Percentiles rank a stretch among this genome's conserved stretches.
phyloP scores from a whole-genome alignment of 805 yeast species.

The Yamadazyma ubonensis region DNA sequence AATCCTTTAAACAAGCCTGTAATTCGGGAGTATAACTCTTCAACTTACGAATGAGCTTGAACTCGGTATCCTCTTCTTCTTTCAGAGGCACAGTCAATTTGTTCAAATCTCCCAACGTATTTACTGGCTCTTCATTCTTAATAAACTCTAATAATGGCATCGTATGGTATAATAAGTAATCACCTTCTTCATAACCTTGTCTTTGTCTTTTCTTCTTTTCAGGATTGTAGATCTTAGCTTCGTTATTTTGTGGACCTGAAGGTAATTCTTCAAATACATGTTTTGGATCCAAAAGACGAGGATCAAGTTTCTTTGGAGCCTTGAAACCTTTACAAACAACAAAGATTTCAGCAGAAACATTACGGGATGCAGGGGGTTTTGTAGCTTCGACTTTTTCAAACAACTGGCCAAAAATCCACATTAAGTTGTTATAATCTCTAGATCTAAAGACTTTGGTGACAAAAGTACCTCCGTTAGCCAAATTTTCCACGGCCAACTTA shows the following conservation, averaged over 20 bases:
- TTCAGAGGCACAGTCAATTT: slow-evolving; percentile 57
- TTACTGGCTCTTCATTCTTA: slow-evolving; percentile 78
- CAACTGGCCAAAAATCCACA: slow-evolving; percentile 97
- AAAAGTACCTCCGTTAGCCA: slow-evolving; percentile 89
- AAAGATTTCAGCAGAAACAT: slow-evolving; percentile 97
- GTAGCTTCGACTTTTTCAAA: slow-evolving; percentile 98
- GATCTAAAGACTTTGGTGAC: slow-evolving; percentile 97
- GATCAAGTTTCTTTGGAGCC: slow-evolving; percentile 94
- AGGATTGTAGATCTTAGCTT: slow-evolving; percentile 92
- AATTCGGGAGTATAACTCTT: slow-evolving; percentile 79
- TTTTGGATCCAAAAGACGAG: slow-evolving; percentile 84
- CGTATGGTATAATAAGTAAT: slow-evolving; percentile 67
- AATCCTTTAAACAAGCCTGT: slow-evolving; percentile 80
- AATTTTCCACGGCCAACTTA: slow-evolving; percentile 89
- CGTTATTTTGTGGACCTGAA: slow-evolving; percentile 67
- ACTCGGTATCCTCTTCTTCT: slow-evolving; percentile 53
- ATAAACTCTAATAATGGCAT: slow-evolving; percentile 79
- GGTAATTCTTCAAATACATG: slow-evolving; percentile 92
- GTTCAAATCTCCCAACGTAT: slow-evolving; percentile 70
- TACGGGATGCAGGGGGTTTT: slow-evolving; percentile 98
- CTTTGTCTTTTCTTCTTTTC: slow-evolving; percentile 87
- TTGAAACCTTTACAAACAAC: slow-evolving; percentile 95
- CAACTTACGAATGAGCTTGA: slow-evolving; percentile 69
- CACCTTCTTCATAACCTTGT: slow-evolving; percentile 97
- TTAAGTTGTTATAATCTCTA: slow-evolving; percentile 93